Evolutionary conservation across 192 early-diverging fungal species (phyloP).

Genomic region (Allomyces arbusculus): DNA sequence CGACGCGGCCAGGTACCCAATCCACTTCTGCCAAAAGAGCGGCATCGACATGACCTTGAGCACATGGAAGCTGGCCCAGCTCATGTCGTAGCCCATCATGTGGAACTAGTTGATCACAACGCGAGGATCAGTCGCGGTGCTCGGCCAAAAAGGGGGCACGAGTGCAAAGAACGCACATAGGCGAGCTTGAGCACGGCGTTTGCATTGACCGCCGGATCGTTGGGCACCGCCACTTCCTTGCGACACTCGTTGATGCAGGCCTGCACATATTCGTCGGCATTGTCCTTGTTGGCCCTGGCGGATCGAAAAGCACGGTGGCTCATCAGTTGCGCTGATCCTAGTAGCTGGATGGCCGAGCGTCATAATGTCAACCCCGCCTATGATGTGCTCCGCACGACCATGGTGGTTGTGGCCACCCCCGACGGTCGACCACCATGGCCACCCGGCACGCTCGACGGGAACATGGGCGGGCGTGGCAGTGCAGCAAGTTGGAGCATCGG

Average conservation of each 20-base stretch:
- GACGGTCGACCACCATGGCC: no score
- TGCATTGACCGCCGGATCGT: conserved; percentile 71
- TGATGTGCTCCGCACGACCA: no score
- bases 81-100: conserved; percentile 95
- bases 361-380: no score
- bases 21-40: conserved; percentile 63
- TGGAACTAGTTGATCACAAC: conserved; percentile 40
- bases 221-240: conserved; percentile 44
- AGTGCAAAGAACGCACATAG: conserved; percentile 25
- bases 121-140: not conserved
- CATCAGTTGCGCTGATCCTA: no score
- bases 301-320: not conserved
- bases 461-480: no score
- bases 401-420: no score
- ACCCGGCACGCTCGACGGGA: no score
- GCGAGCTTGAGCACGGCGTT: conserved; percentile 71
- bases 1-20: conserved; percentile 80
- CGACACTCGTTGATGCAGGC: conserved; percentile 76
- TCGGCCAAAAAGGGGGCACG: not conserved
- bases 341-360: no score
- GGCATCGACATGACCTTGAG: conserved; percentile 90
- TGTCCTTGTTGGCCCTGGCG: conserved; percentile 49
- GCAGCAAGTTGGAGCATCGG: not conserved
- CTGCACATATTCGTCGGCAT: conserved; percentile 71
- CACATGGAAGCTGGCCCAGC: conserved; percentile 88